Evolutionary conservation across 108 stramenopile genomes (phyloP), one percentile per base, ranked within the genome.

Genomic region (Cyclotella baltica): DNA sequence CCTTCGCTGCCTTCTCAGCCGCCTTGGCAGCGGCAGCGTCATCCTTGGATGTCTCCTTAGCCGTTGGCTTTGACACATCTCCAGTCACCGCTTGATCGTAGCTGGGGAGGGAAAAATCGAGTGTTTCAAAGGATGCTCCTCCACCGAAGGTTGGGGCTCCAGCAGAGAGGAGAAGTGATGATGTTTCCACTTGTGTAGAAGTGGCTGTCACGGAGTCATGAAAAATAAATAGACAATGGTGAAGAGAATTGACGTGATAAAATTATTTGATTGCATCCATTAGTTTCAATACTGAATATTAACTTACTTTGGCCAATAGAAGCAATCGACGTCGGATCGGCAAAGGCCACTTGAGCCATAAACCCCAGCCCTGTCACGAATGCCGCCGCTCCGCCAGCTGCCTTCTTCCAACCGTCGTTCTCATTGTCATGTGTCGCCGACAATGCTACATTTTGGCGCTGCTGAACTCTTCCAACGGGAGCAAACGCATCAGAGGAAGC

Each of bases 101-200:
- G 4, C 87, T 89, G 4, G 93, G 93, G 67, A 94, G 57, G 2
- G 87, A 88, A 70, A 94, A 94, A 50, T 94, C 93, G 62, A 94
- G 77, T 20, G 85, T 90, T 28, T 90, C 89, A 50, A 86, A 85
- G 4, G 66, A 62, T 48, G 15, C 58, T 43, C 84, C 84, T 20
- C 68, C 76, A 31, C 78, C 74, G 40, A 85, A 82, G 28, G 47
- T 18, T 16, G 84, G 84, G 30, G 84, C 84, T 15, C 84, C 84
- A 48, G 22, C 36, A 25, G 80, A 85, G 25, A 80, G 47, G 31
- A 82, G 6, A 40, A 82, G 30, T 4, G 59, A 37, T 8, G 57
- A 59, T 13, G 76, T 56, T 57, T 59, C 40, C n/a, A 48, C 40
- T 29, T 79, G 67, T 33, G 37, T 20, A 43, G 29, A 38, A 3